Evolutionary conservation across 768 basidiomycete genomes (phyloP), one percentile per base, ranked within the genome.

Genomic region (Russula foetens): DNA sequence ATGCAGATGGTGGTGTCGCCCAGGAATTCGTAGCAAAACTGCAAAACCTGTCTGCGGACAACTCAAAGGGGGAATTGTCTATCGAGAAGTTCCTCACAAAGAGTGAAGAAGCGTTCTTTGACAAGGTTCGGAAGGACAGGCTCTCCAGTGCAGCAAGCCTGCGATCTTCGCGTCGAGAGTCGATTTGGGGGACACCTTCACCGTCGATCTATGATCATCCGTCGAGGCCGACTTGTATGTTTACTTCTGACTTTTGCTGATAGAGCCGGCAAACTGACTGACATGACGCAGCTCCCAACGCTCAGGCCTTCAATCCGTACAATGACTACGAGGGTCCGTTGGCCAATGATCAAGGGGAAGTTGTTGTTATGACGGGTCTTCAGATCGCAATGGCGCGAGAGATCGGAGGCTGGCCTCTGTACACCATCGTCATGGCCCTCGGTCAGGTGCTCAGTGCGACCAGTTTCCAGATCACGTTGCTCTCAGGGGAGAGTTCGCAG

Each of bases 41-140:
- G 43, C 88, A 92, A 69, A 69, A 70, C 58, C 80, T 96, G 59
- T 85, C 81, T 46, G 78, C 92, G 0, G 89, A 92, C 58, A 97
- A 96, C 71, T 94, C 94, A 6, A 90, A 92, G 75, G 82, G 84
- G 55, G 93, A 96, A 66, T 71, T 97, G 26, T 96, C 92, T 33
- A 97, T 97, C 66, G 94, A 96, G 71, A 88, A 88, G 71, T 97
- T 78, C 79, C 75, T 97, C 65, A 77, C 84, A 63, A 96, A 95
- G 77, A 92, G 89, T 65, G 94, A 97, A 74, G 92, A 94, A 69
- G 84, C 84, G 0, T 97, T 93, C 84, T 96, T 96, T 73, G 86
- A 90, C 62, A 87, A 85, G 69, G 90, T 94, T 64, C 84, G 88
- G 69, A 89, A 85, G 72, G 92, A 95, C 66, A 94, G 90, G 76